Evolutionary conservation across 139 green algal species (phyloP).

Genomic region (Micractinium sp.): DNA sequence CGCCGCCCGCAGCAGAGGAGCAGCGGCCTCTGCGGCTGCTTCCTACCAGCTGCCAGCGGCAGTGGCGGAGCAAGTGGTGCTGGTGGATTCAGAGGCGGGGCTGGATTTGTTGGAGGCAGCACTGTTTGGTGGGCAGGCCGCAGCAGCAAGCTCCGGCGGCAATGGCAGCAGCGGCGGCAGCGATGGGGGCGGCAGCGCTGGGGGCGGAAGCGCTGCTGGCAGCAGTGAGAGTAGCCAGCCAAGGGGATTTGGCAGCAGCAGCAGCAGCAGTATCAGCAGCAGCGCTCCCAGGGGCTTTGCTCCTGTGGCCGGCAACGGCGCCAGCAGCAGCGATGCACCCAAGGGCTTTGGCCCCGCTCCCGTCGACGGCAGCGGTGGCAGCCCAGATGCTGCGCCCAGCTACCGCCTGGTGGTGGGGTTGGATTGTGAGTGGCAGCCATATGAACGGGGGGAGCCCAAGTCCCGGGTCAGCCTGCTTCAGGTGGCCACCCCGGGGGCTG

Average conservation of each 20-base stretch:
- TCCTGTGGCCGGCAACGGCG: background rate
- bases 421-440: constrained; percentile 47
- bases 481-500: constrained; percentile 15
- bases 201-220: too few relatives aligned
- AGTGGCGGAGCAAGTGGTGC: background rate
- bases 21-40: background rate
- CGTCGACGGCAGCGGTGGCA: background rate
- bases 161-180: background rate
- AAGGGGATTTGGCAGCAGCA: background rate
- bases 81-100: background rate
- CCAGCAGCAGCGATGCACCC: too few relatives aligned
- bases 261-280: background rate
- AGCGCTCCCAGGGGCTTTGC: background rate
- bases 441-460: background rate
- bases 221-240: too few relatives aligned
- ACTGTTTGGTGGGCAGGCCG: background rate
- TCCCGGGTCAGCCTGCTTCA: constrained; percentile 47
- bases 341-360: background rate
- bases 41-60: constrained; percentile 7
- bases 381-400: background rate
- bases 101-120: background rate
- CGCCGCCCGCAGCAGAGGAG: background rate
- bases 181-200: background rate
- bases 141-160: background rate
- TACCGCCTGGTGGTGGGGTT: constrained; percentile 25